Base-by-base conservation (phyloP, 2,329 filamentous ascomycete species). In the Penicillium sp. region DNA sequence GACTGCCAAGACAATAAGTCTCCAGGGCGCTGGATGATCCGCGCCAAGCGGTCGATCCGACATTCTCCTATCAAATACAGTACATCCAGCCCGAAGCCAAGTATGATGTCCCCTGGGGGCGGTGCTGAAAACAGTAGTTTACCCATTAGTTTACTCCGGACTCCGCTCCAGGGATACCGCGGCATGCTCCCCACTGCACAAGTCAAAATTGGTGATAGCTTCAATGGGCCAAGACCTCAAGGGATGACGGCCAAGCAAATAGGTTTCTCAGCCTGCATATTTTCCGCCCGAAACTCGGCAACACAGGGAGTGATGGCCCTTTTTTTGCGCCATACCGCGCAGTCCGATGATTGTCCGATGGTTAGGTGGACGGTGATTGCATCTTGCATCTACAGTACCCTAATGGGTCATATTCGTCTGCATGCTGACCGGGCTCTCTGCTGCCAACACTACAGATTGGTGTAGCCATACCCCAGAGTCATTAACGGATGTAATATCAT, bases 31-130 rank as follows among this genome's bases (percentile, higher is more conserved):
- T 35, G 54, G 48, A 53, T 55, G 53, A 61, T 63, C 62, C 53
- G 44, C 50, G 58, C 61, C 62, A 63, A 63, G 62, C 56, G 33
- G 57, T 57, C 51, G 57, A 59, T 59, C 57, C 35, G 41, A 33
- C 37, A 22, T 24, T 31, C 49, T 21, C 37, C 39, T 26, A 47
- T 19, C 10, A 13, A 47, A 19, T 26, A 47, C 27, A 47, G 13
- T 26, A 47, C 27, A 27, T 47, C 6, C 3, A 47, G 44, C 24
- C 33, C 24, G 26, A 41, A 41, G 19, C 19, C 22, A 16, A 41
- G 19, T 41, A 50, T 50, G 53, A 33, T 51, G 39, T 45, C 14
- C 27, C 27, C 5, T 41, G 45, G 53, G 53, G 46, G 27, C 26
- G 8, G 47, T 22, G 19, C 39, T 21, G 19, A 14, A 11, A 22